Base-by-base conservation (phyloP, 371 early-diverging fungal genomes). In the Mortierella sp. region DNA sequence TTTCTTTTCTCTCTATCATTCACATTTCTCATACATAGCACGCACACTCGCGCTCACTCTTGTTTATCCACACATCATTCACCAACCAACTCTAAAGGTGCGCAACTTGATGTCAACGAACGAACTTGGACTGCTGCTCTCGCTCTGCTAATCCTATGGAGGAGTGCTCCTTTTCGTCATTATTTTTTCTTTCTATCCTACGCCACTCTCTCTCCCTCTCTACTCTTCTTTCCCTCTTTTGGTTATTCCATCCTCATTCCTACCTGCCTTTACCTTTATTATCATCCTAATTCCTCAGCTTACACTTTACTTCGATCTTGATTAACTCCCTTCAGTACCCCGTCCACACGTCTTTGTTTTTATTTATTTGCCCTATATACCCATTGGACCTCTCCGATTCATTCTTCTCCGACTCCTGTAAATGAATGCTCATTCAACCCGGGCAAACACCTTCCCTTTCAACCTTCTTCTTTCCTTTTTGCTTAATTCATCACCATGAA, bases 381-480 rank as follows among this genome's bases (percentile, higher is more conserved):
- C 48, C 48, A 19, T 45, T 48, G 34, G 9, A 61, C 16, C 61
- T 61, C 61, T 61, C 61, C 61, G 61, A 61, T 61, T 61, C 61
- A 61, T 34, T 61, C 37, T 61, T 61, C 61, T 61, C 61, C 61
- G 61, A 61, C 61, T 19, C 9, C 61, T 61, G 61, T 34, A 61
- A n/a, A 61, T 37, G 61, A 61, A 40, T 53, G 37, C 55, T 53
- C 24, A 40, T 29, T 37, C 43, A 37, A 26, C 69, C 37, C 45
- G 31, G 31, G 66, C 66, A 29, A 29, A 34, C 40, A 19, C 58
- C 50, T 29, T 26, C 14, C n/a, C n/a, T 31, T 3, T 16, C 69
- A n/a, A 41, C 69, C 14, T 22, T 53, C 14, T 52, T n/a, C 52
- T 50, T 26, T 19, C n/a, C n/a, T 31, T 3, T 16, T 55, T 11